These are phyloP conservation scores for Colletotrichum sp. DNA, from an alignment of 2,329 filamentous ascomycete species.

Conservation along the genomic window DNA sequence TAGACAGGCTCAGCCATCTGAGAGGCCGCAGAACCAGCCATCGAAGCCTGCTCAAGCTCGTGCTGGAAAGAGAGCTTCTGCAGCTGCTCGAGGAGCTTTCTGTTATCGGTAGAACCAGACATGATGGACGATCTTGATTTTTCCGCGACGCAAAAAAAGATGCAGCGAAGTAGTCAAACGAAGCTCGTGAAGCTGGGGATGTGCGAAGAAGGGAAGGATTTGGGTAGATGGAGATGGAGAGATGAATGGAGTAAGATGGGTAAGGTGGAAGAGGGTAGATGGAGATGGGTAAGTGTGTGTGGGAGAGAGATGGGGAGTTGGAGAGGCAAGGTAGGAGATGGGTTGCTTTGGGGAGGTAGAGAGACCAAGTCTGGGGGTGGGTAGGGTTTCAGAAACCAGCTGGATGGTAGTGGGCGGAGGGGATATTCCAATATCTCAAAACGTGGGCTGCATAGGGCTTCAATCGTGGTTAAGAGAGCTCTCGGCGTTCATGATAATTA, in stretches of 20 bases:
- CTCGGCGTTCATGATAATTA: neutral
- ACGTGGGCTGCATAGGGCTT: neutral
- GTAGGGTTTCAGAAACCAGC: neutral
- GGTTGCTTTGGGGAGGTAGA: neutral
- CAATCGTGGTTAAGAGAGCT: neutral
- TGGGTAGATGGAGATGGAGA: neutral
- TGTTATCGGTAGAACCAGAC: neutral
- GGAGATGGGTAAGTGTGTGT: neutral
- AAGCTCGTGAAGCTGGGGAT: neutral
- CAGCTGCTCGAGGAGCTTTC: slow-evolving; percentile 10
- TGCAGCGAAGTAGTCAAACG: neutral
- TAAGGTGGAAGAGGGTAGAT: neutral
- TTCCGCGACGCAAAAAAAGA: neutral
- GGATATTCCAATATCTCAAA: neutral
- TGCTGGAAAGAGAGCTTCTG: slow-evolving; percentile 5
- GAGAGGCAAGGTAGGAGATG: neutral
- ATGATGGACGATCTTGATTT: neutral
- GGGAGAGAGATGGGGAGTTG: neutral
- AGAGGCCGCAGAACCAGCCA: neutral
- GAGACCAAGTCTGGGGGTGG: neutral
- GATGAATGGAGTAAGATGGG: neutral
- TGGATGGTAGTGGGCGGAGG: neutral
- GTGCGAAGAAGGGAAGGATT: neutral
- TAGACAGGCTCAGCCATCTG: neutral
- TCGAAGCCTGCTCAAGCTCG: slow-evolving; percentile 2